Conservation (phyloP, 1,284 basidiomycete genomes). For the Chalciporus sp. region DNA sequence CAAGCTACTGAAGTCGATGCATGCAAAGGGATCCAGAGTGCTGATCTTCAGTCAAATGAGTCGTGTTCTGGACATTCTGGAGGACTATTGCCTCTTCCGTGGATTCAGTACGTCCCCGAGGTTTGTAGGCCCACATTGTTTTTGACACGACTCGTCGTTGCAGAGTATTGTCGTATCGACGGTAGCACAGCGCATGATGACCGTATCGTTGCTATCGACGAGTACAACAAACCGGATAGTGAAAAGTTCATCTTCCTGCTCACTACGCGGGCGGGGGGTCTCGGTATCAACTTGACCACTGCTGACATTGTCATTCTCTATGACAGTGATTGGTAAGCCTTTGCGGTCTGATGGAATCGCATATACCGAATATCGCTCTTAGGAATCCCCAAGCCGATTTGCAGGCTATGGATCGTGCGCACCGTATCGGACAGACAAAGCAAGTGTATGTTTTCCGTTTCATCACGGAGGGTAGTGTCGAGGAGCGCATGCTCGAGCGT, state of each 20-base stretch:
- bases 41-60: conserved; percentile 99
- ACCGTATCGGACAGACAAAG: conserved; percentile 98
- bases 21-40: conserved; percentile 90
- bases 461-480: conserved; percentile 95
- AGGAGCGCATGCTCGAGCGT: conserved; percentile 95
- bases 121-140: too few species aligned
- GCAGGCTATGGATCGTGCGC: conserved; percentile 99
- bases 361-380: conserved; percentile 4
- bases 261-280: conserved; percentile 96
- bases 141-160: background rate
- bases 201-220: conserved; percentile 94
- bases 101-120: conserved; percentile 70
- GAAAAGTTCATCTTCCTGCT: conserved; percentile 98
- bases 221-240: conserved; percentile 94
- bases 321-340: conserved; percentile 88
- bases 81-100: conserved; percentile 97
- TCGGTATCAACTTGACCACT: conserved; percentile 96
- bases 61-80: conserved; percentile 90
- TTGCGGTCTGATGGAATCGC: conserved; percentile 7
- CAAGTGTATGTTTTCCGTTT: conserved; percentile 99
- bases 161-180: conserved; percentile 97
- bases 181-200: conserved; percentile 96
- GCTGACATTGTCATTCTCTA: conserved; percentile 98
- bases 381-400: conserved; percentile 99
- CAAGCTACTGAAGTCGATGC: conserved; percentile 88